Evolutionary conservation across 441 rosid species (phyloP).

Genomic region (Isatis lusitanica): DNA sequence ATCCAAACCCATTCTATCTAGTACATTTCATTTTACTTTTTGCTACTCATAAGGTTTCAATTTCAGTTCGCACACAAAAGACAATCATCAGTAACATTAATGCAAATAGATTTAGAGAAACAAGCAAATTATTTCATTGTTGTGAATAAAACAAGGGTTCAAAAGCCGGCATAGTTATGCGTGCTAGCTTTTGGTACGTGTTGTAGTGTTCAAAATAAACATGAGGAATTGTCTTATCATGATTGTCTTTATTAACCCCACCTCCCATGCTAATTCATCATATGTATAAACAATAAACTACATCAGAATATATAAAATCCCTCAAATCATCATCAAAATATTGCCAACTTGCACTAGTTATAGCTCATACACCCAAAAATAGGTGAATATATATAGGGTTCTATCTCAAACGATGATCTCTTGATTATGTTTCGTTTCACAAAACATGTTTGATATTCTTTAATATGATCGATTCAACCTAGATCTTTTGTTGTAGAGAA

Average conservation of each 20-base stretch:
- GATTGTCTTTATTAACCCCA: conserved; percentile 34
- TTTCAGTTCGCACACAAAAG: not conserved
- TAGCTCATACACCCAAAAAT: not conserved
- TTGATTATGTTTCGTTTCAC: conserved; percentile 5
- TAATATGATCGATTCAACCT: conserved; percentile 11
- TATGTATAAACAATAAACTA: not conserved
- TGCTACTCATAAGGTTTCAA: conserved; percentile 30
- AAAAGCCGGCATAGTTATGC: conserved; percentile 33
- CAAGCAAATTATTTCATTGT: not conserved
- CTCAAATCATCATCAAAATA: conserved; percentile 1
- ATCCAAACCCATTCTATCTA: conserved; percentile 14
- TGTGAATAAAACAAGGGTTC: not conserved
- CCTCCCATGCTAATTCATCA: conserved; percentile 28
- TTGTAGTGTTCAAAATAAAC: conserved; percentile 37
- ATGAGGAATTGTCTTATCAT: conserved; percentile 30
- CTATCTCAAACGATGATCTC: conserved; percentile 14
- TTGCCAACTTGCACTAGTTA: conserved; percentile 13
- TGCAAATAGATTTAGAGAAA: not conserved
- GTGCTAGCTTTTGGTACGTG: conserved; percentile 31
- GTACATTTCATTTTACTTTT: conserved; percentile 2
- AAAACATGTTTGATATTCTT: conserved; percentile 7
- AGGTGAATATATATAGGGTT: not conserved
- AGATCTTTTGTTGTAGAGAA: conserved; percentile 6
- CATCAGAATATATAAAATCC: conserved; percentile 1
- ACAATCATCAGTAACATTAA: not conserved